Evolutionary conservation across 2,329 filamentous ascomycete species (phyloP).

Genomic region (Colletotrichum simmondsii): DNA sequence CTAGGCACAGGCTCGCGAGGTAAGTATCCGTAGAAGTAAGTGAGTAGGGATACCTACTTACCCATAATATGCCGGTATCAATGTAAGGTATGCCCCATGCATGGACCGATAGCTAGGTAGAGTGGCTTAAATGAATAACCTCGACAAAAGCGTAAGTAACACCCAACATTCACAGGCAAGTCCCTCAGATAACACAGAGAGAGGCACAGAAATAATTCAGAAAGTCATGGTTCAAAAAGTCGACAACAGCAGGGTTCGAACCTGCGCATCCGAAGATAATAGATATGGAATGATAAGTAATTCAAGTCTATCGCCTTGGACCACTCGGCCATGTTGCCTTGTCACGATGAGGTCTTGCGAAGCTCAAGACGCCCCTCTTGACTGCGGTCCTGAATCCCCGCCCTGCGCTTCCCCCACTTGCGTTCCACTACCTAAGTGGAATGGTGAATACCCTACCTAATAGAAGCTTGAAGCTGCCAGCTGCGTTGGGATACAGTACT

Average conservation of each 20-base stretch:
- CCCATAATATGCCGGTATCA: too few species aligned
- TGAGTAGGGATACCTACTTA: too few species aligned
- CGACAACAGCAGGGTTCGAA: constrained; percentile 33
- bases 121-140: too few species aligned
- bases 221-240: not conserved
- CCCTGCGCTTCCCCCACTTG: not conserved
- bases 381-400: not conserved
- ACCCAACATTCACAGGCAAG: too few species aligned
- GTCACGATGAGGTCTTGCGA: rapidly evolving
- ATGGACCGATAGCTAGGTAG: too few species aligned
- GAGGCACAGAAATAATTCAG: too few species aligned
- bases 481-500: not conserved
- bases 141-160: too few species aligned
- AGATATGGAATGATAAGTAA: not conserved
- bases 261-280: constrained; percentile 28
- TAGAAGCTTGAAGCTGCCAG: not conserved
- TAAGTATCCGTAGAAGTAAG: too few species aligned
- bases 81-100: too few species aligned
- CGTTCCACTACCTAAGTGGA: not conserved
- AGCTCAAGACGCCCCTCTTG: not conserved
- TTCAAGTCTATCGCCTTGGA: constrained; percentile 30
- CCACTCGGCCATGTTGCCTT: constrained; percentile 27
- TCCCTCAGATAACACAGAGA: too few species aligned
- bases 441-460: not conserved
- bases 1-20: not conserved